These are phyloP conservation scores for Aspergillus puulaauensis DNA, from an alignment of 2,329 filamentous ascomycete species.

Conservation along the genomic window DNA sequence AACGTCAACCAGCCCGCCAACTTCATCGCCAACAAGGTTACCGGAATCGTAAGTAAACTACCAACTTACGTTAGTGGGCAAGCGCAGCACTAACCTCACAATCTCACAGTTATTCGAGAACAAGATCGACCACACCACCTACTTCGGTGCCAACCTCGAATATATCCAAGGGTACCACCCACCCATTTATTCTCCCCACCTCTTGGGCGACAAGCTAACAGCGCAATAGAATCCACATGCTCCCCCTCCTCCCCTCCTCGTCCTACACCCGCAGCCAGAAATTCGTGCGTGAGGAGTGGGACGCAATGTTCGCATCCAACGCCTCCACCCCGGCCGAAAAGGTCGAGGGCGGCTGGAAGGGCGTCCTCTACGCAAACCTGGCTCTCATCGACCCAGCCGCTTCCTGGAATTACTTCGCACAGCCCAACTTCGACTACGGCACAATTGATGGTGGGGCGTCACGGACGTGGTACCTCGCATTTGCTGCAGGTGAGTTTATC, in stretches of 20 bases:
- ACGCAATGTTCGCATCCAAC: conserved; percentile 69
- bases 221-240: conserved; percentile 72
- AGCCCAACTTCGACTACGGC: conserved; percentile 61
- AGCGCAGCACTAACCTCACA: conserved; percentile 20
- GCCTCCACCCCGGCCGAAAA: conserved; percentile 56
- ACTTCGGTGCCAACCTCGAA: conserved; percentile 73
- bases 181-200: too few species aligned
- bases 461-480: conserved; percentile 81
- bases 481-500: conserved; percentile 63
- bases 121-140: conserved; percentile 90
- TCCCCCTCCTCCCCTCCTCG: conserved; percentile 69
- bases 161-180: conserved; percentile 59
- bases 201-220: too few species aligned
- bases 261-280: conserved; percentile 63
- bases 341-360: conserved; percentile 77
- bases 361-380: conserved; percentile 78
- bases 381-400: conserved; percentile 70
- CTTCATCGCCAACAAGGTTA: conserved; percentile 78
- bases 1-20: conserved; percentile 71
- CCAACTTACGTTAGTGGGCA: background rate
- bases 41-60: conserved; percentile 51
- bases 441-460: conserved; percentile 77
- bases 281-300: conserved; percentile 84
- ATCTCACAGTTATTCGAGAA: conserved; percentile 75
- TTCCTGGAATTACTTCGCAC: conserved; percentile 74